These are phyloP conservation scores for Pseudogymnoascus pannorum DNA, from an alignment of 2,329 filamentous ascomycete genomes.

Conservation along the genomic window DNA sequence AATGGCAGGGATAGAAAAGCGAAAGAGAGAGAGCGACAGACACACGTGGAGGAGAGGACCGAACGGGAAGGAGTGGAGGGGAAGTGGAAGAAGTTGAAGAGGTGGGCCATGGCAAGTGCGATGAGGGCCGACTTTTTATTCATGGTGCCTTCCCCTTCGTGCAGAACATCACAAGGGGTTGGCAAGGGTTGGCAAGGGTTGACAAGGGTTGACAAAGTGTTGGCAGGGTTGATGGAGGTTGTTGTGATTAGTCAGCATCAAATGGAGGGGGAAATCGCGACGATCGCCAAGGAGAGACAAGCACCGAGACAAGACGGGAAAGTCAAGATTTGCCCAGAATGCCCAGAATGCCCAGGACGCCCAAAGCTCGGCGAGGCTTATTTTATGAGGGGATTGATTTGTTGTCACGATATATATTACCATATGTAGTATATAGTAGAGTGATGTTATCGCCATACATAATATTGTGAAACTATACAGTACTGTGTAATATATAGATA, in stretches of 20 bases:
- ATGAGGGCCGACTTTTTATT: not conserved
- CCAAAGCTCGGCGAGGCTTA: not conserved
- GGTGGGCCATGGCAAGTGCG: not conserved
- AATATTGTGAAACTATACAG: no score
- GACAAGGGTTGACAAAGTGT: not conserved
- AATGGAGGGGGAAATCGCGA: not conserved
- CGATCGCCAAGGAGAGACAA: constrained; percentile 3
- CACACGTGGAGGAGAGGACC: not conserved
- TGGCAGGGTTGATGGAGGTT: not conserved
- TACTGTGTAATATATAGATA: no score
- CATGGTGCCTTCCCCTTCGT: not conserved
- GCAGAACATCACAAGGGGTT: not conserved
- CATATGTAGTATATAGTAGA: no score
- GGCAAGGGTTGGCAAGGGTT: not conserved
- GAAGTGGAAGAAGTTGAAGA: not conserved
- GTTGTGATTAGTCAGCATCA: not conserved
- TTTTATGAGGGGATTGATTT: not conserved
- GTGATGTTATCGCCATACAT: no score
- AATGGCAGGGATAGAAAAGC: not conserved
- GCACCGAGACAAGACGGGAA: not conserved
- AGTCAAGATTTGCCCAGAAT: not conserved
- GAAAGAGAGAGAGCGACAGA: not conserved
- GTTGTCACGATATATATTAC: no score
- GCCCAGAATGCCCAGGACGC: not conserved
- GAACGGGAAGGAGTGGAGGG: not conserved